These are phyloP conservation scores for Fomitiporia mediterranea DNA, from an alignment of 1,284 basidiomycete species.

Conservation along the genomic window DNA sequence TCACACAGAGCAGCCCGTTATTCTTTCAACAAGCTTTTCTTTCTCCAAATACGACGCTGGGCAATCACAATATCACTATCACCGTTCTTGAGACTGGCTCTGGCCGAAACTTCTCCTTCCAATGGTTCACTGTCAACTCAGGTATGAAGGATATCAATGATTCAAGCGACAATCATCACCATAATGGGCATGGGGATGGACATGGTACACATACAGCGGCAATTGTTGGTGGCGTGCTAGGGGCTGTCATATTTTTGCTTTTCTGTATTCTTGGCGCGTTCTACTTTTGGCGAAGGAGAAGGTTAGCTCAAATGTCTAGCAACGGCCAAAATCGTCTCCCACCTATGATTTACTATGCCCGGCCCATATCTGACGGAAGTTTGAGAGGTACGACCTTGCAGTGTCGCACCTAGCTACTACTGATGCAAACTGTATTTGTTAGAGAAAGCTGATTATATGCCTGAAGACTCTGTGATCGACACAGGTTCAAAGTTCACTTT, in stretches of 20 bases:
- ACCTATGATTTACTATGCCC: conserved; percentile 5
- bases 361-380: background rate
- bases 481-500: conserved; percentile 17
- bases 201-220: background rate
- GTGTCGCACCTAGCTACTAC: background rate
- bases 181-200: background rate
- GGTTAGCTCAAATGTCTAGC: background rate
- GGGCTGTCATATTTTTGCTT: conserved; percentile 3
- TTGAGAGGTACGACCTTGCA: background rate
- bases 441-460: background rate
- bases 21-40: conserved; percentile 3
- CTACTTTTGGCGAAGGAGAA: background rate
- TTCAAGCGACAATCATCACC: background rate
- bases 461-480: background rate
- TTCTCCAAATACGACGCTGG: background rate
- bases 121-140: background rate
- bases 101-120: conserved; percentile 5
- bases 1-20: background rate
- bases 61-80: conserved; percentile 2
- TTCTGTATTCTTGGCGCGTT: background rate
- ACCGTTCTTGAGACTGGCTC: conserved; percentile 1
- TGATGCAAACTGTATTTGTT: background rate
- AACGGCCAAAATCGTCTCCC: background rate
- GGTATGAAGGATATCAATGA: background rate
- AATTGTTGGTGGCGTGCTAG: conserved; percentile 13